Evolutionary conservation across 805 yeast genomes (phyloP).

Genomic region (Tanozyma kutaoensis): DNA sequence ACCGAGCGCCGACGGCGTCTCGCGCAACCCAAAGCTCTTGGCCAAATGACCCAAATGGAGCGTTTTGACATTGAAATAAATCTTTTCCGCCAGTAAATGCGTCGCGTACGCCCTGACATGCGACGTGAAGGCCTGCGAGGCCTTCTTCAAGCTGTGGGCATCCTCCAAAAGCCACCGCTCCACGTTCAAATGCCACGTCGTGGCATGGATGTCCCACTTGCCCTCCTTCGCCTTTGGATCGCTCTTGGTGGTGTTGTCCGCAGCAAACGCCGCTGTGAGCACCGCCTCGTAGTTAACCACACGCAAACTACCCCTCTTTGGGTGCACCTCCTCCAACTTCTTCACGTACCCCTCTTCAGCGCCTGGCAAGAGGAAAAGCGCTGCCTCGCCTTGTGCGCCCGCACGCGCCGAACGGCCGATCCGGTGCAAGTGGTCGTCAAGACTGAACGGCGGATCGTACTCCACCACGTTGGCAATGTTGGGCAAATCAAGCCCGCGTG

Average conservation of each 20-base stretch:
- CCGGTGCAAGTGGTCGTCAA: slow-evolving; percentile 92
- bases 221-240: slow-evolving; percentile 27
- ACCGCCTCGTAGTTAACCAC: slow-evolving; percentile 20
- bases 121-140: slow-evolving; percentile 72
- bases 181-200: slow-evolving; percentile 86
- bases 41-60: slow-evolving; percentile 95
- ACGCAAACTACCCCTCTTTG: slow-evolving; percentile 19
- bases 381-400: slow-evolving; percentile 73
- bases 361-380: slow-evolving; percentile 77
- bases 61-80: slow-evolving; percentile 64
- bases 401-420: slow-evolving; percentile 98
- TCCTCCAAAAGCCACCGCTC: slow-evolving; percentile 83
- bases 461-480: slow-evolving; percentile 77
- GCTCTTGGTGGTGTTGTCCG: slow-evolving; percentile 22
- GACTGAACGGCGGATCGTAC: slow-evolving; percentile 87
- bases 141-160: slow-evolving; percentile 42
- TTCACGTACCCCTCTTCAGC: slow-evolving; percentile 75
- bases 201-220: slow-evolving; percentile 88
- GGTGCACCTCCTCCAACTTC: slow-evolving; percentile 24
- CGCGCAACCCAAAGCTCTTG: slow-evolving; percentile 87
- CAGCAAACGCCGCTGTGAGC: slow-evolving; percentile 22
- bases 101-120: slow-evolving; percentile 95
- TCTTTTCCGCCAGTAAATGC: slow-evolving; percentile 71
- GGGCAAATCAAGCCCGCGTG: slow-evolving; percentile 92
- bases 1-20: too few species aligned